Evolutionary conservation across 208 protist genomes (phyloP).

Genomic region (Porcisia hertigi): DNA sequence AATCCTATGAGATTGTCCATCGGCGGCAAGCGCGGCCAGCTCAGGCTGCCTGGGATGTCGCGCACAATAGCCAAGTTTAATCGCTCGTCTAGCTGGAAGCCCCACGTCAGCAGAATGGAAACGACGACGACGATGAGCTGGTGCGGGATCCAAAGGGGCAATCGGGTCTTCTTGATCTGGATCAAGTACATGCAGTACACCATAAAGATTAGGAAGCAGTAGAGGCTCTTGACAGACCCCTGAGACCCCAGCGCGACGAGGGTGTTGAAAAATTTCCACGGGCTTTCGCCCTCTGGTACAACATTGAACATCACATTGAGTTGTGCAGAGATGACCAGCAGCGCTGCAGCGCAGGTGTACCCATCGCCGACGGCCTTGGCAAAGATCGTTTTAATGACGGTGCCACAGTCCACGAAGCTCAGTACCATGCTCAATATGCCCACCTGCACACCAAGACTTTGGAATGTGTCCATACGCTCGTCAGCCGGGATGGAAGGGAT

Average conservation of each 20-base stretch:
- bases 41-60: conserved; percentile 34
- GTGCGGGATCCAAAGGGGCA: conserved; percentile 61
- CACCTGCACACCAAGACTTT: conserved; percentile 52
- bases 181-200: conserved; percentile 52
- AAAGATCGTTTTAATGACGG: conserved; percentile 59
- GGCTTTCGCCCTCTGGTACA: conserved; percentile 23
- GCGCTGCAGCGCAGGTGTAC: conserved; percentile 56
- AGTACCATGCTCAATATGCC: conserved; percentile 43
- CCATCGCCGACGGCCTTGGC: conserved; percentile 59
- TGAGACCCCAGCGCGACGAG: conserved; percentile 34
- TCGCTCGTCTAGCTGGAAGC: conserved; percentile 31
- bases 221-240: conserved; percentile 31
- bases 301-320: conserved; percentile 66
- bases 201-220: conserved; percentile 50
- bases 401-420: conserved; percentile 57
- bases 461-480: conserved; percentile 34
- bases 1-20: conserved; percentile 44
- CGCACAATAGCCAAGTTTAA: conserved; percentile 40
- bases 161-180: conserved; percentile 43
- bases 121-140: conserved; percentile 65
- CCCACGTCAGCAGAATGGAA: conserved; percentile 44
- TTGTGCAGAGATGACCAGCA: conserved; percentile 45
- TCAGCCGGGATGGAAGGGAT: conserved; percentile 34
- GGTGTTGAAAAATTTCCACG: conserved; percentile 38
- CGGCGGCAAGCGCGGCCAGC: conserved; percentile 37